phyloP scores from a whole-genome alignment of 139 green algal species.

The Chlorella vulgaris region DNA sequence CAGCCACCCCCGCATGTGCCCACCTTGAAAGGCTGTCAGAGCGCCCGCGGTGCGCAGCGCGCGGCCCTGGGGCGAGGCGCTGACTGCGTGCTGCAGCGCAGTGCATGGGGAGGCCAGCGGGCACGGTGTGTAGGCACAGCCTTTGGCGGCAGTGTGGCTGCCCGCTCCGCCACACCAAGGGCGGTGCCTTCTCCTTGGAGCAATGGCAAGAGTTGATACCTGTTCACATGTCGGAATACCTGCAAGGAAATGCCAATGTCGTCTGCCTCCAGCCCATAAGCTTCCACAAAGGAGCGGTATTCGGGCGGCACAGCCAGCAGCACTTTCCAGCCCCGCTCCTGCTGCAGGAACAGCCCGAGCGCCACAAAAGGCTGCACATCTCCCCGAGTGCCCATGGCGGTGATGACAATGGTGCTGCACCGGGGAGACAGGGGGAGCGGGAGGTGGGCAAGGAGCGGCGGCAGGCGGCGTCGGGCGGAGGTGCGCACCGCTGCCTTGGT shows the following conservation, averaged over 20 bases:
- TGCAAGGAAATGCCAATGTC: slow-evolving; percentile 36
- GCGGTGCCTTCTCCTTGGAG: too few relatives aligned
- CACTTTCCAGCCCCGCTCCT: slow-evolving; percentile 40
- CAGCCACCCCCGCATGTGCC: too few relatives aligned
- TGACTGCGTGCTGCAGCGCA: slow-evolving; percentile 7
- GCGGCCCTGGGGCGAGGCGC: slow-evolving; percentile 1
- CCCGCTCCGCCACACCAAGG: too few relatives aligned
- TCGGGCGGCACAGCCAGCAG: slow-evolving; percentile 59
- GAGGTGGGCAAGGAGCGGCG: not conserved
- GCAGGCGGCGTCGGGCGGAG: not conserved
- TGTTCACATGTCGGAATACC: not conserved
- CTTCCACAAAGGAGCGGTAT: slow-evolving; percentile 60
- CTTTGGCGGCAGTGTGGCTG: too few relatives aligned
- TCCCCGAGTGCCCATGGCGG: slow-evolving; percentile 70
- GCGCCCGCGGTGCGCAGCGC: slow-evolving; percentile 9
- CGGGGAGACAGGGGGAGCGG: too few relatives aligned
- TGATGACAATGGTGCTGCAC: slow-evolving; percentile 26
- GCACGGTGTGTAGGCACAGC: too few relatives aligned
- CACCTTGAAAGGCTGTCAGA: slow-evolving; percentile 6
- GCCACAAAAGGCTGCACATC: slow-evolving; percentile 85
- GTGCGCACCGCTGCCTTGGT: too few relatives aligned
- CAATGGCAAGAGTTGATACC: not conserved
- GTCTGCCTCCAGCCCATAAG: slow-evolving; percentile 71
- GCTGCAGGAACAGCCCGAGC: slow-evolving; percentile 59
- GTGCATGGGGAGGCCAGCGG: too few relatives aligned